These are phyloP conservation scores for Solanum raphanifolium DNA, from an alignment of 257 asterid species.

Conservation along the genomic window DNA sequence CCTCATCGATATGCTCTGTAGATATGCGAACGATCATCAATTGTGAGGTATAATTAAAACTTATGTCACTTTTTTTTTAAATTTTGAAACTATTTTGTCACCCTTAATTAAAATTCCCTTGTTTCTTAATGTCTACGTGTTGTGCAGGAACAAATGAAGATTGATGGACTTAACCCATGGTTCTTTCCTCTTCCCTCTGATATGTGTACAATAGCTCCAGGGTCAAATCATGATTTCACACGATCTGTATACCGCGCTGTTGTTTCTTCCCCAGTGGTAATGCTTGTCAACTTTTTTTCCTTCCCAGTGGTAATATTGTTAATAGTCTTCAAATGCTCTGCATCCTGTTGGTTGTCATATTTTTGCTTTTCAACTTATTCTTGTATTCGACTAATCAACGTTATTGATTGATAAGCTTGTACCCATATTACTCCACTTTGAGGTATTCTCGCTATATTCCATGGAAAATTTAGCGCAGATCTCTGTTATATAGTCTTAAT, in stretches of 20 bases:
- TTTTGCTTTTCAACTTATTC: neutral
- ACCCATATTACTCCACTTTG: neutral
- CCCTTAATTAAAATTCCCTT: neutral
- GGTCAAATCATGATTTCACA: slow-evolving; percentile 77
- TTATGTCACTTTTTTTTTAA: neutral
- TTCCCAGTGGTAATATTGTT: neutral
- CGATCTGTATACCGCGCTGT: slow-evolving; percentile 59
- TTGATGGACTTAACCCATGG: slow-evolving; percentile 77
- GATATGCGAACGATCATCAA: slow-evolving; percentile 31
- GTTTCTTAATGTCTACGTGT: neutral
- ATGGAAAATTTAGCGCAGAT: neutral
- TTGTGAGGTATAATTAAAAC: slow-evolving; percentile 34
- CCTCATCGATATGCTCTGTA: slow-evolving; percentile 64
- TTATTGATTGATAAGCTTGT: neutral
- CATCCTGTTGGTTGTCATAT: neutral
- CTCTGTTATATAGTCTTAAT: neutral
- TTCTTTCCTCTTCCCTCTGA: slow-evolving; percentile 74
- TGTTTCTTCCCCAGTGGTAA: slow-evolving; percentile 72
- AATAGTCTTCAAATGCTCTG: neutral
- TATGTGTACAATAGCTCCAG: slow-evolving; percentile 58
- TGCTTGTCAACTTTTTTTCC: neutral
- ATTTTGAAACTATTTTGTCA: neutral
- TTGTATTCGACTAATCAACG: neutral
- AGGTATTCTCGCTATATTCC: neutral
- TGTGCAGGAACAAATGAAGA: slow-evolving; percentile 43